Base-by-base conservation (phyloP, 2,329 filamentous ascomycete genomes). In the Niveomyces coronatus region DNA sequence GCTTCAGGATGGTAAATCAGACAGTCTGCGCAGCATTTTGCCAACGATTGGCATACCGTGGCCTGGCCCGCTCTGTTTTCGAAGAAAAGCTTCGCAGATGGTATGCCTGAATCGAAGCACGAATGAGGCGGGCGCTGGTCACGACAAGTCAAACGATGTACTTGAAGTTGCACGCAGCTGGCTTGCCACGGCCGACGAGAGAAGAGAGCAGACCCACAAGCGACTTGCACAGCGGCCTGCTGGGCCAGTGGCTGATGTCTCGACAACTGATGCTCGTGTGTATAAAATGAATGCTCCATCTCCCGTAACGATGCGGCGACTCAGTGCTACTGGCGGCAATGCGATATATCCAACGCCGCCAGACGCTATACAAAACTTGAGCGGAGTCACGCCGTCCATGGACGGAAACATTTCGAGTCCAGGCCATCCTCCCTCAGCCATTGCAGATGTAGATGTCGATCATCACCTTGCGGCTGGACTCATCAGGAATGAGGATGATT, bases 291-390 rank as follows among this genome's bases (percentile, higher is more conserved):
- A 64, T 44, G 70, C 64, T 2, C 63, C 71, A 35, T 76, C 75
- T 7, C 70, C 74, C 6, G 47, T 70, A 15, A 60, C 63, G 13
- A 48, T 72, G 6, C 65, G 73, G 44, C 63, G 72, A 47, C 58
- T 69, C 26, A 70, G 65, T 45, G 66, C 61, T 6, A 53, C 61
- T 10, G 57, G 62, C 5, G 58, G 64, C 17, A 70, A 72, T 29
- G 68, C 71, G 2, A 76, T 85, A 57, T 85, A 85, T 52, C 80
- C 78, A 8, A 85, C 81, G 5, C 81, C 81, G 2, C 81, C 81
- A 9, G 80, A 84, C 51, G 78, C 68, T 11, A 59, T 79, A 14
- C 75, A 76, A 28, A 65, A 67, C 36, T 57, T 61, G 3, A 56
- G 67, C 9, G 75, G 67, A 3, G 63, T 70, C 6, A 73, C 72